Base-by-base conservation (phyloP, 805 yeast species). In the Candida berthetii region DNA sequence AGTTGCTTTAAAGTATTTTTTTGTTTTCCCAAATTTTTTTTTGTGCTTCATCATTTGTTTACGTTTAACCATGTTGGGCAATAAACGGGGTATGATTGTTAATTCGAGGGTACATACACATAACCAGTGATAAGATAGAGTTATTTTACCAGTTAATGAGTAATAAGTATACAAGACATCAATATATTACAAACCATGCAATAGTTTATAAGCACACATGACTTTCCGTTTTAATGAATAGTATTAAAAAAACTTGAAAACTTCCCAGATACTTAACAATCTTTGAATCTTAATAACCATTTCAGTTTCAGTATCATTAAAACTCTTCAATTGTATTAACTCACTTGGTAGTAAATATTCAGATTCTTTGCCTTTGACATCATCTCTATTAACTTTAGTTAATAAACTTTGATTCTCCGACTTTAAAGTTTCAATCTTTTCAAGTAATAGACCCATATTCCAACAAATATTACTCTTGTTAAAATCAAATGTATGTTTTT, bases 301-400 rank as follows among this genome's bases (percentile, higher is more conserved):
- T 32, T 67, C 64, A 41, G 77, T 62, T 55, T 85, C 88, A 44
- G 76, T 64, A 22, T 70, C 72, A 43, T 76, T 78, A 47, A 85
- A 72, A 48, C 69, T 68, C 42, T 77, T 76, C 49, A 89, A 66
- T 48, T 86, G 91, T 42, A 78, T 73, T 48, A 85, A 66, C 61
- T 91, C 99, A 37, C 81, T 74, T 17, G 83, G 81, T 32, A 89
- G 66, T 37, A 93, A 63, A 45, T 85, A 71, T 51, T 83, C 88
- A 25, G 75, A 76, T 57, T 87, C 96, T 48, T 76, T 76, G 1
- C 93, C 95, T 54, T 77, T 79, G 15, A 91, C 96, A 56, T 93
- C 98, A 46, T 85, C 95, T 63, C 99, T 76, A 48, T 82, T 83
- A 42, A 90, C 80, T 61, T 91, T 91, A 24, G 81, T 81, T 41